Evolutionary conservation across 495 filamentous ascomycete genomes (phyloP), one percentile per base, ranked within the genome.

Genomic region (Hypoxylon fuscum): DNA sequence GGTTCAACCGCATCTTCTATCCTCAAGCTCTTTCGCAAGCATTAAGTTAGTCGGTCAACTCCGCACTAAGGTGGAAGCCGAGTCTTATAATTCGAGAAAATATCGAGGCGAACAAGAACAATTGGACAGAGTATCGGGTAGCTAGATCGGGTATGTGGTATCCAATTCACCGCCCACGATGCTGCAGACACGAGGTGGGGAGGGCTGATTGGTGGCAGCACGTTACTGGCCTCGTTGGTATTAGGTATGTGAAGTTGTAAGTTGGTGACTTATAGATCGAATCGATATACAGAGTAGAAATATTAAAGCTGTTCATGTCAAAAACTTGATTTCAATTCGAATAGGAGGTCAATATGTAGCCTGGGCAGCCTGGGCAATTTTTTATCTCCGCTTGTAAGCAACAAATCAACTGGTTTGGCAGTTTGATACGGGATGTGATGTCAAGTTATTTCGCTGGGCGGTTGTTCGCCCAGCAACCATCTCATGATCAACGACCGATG

Each of bases 401-500:
- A 44, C 55, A 55, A 46, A 65, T 55, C 49, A 55, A 21, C 23
- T 41, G 42, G 47, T 53, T 46, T n/a, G n/a, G n/a, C n/a, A n/a
- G n/a, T 40, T 40, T 11, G 35, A 14, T 1, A 35, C 29, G 58
- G 43, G 12, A 59, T 12, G 62, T 66, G 51, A 60, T 66, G 62
- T 66, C 62, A 65, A 37, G 15, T 55, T 52, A 40, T 57, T 60
- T 62, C 53, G 62, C 5, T 37, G 3, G 57, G 43, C 52, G 40
- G 43, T 48, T 71, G 65, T 69, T 71, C 66, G 68, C 68, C 66
- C 61, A 63, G 68, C 68, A 71, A 71, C 68, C 48, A 40, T 11
- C 14, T 41, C 31, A 48, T 37, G 43, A 35, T 42, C 20, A 37
- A 46, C 17, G 59, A 55, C 51, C 44, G 44, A 49, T 49, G 45